Conservation (phyloP, 352 stramenopile species). For the Phytophthora brassicae region DNA sequence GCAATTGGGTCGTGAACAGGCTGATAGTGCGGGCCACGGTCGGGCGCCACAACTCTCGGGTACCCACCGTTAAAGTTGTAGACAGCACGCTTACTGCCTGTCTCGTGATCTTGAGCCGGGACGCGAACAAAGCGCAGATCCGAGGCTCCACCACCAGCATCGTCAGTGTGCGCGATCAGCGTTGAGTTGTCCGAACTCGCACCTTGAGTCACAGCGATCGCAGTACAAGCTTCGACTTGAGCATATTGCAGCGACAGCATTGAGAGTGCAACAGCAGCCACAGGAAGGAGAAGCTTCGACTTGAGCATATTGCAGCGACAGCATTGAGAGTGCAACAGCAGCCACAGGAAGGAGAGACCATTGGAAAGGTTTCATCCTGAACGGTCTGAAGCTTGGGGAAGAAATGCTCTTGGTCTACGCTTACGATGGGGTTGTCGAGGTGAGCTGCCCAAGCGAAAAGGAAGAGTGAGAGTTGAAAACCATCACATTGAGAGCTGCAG, state of each 20-base stretch:
- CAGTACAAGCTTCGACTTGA: slow-evolving; percentile 73
- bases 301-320: slow-evolving; percentile 8
- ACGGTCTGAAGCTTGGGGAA: background rate
- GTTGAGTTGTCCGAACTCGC: slow-evolving; percentile 84
- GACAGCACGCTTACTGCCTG: slow-evolving; percentile 46
- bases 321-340: slow-evolving; percentile 9
- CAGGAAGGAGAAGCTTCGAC: slow-evolving; percentile 62
- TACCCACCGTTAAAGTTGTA: slow-evolving; percentile 78
- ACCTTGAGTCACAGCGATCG: slow-evolving; percentile 81
- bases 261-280: slow-evolving; percentile 9
- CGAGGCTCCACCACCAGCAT: slow-evolving; percentile 72
- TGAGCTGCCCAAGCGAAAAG: slow-evolving; percentile 18
- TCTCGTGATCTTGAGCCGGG: slow-evolving; percentile 70
- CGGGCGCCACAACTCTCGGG: slow-evolving; percentile 65
- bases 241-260: slow-evolving; percentile 6
- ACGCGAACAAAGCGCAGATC: slow-evolving; percentile 92
- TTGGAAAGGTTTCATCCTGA: slow-evolving; percentile 26
- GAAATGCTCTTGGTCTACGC: background rate
- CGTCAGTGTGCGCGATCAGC: slow-evolving; percentile 89
- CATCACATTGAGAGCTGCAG: background rate
- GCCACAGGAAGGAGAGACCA: slow-evolving; percentile 2
- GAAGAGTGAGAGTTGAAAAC: slow-evolving; percentile 16
- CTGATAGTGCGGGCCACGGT: slow-evolving; percentile 73
- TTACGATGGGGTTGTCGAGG: slow-evolving; percentile 14
- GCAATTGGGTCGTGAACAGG: slow-evolving; percentile 20